Conservation (phyloP, 192 early-diverging fungal genomes). For the Coemansia sp. region DNA sequence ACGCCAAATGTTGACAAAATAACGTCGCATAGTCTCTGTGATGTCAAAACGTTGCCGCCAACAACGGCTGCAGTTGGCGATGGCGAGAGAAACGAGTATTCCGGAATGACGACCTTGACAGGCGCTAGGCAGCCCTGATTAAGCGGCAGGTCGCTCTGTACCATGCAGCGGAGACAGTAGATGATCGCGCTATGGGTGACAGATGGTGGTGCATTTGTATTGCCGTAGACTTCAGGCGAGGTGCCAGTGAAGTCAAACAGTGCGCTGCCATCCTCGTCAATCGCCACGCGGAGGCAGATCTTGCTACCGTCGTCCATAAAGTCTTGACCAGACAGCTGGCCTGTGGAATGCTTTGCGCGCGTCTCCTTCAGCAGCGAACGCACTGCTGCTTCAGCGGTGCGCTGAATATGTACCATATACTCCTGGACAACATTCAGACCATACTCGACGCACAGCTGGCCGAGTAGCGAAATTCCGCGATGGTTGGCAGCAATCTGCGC, state of each 20-base stretch:
- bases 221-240: slow-evolving; percentile 82
- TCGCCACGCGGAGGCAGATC: slow-evolving; percentile 72
- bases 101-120: slow-evolving; percentile 76
- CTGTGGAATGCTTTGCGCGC: slow-evolving; percentile 37
- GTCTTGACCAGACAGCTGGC: slow-evolving; percentile 57
- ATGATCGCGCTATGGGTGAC: slow-evolving; percentile 93
- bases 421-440: slow-evolving; percentile 85
- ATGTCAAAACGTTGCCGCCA: slow-evolving; percentile 95
- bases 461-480: slow-evolving; percentile 82
- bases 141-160: slow-evolving; percentile 88
- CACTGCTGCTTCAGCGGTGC: slow-evolving; percentile 86
- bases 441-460: slow-evolving; percentile 80
- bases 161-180: slow-evolving; percentile 90
- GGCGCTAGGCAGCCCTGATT: slow-evolving; percentile 95
- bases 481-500: slow-evolving; percentile 98
- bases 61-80: slow-evolving; percentile 87
- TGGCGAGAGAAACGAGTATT: slow-evolving; percentile 74
- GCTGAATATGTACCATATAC: slow-evolving; percentile 92
- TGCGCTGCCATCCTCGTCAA: slow-evolving; percentile 74
- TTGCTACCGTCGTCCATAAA: slow-evolving; percentile 92
- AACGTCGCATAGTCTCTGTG: slow-evolving; percentile 90
- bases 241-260: slow-evolving; percentile 95
- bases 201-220: slow-evolving; percentile 75
- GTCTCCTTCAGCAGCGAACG: slow-evolving; percentile 70
- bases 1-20: slow-evolving; percentile 87